Base-by-base conservation (phyloP, 2,329 filamentous ascomycete species). In the Cytospora piceicola region DNA sequence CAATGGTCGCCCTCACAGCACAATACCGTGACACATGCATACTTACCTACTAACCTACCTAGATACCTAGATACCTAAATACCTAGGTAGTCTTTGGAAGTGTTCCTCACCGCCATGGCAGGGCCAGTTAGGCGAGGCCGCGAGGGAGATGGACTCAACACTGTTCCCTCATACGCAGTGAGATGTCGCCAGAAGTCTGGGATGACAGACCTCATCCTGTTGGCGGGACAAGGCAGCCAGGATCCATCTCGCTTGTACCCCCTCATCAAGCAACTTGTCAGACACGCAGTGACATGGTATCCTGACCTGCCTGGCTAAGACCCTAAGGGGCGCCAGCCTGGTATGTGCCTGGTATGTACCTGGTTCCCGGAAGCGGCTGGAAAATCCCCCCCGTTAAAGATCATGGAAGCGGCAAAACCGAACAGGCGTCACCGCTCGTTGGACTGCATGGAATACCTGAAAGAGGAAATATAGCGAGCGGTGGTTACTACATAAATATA, bases 341-440 rank as follows among this genome's bases (percentile, higher is more conserved):
- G 22, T 61, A 51, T 54, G 29, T 36, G 22, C n/a, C 17, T 14
- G 39, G 22, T 61, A 51, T 54, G 29, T 36, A 58, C 39, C 29
- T 39, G 29, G 15, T n/a, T 32, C 20, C 42, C 51, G 52, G 52
- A 29, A 29, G 2, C 27, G 59, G 46, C 12, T 22, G 20, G 17
- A 24, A 36, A 61, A 17, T n/a, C 42, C 22, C 46, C 46, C 22
- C n/a, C 46, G 46, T 49, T 49, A 49, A 49, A 49, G 46, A 49
- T 49, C n/a, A 49, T 49, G 46, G 46, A 24, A 49, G n/a, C n/a
- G 53, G 39, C 53, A 32, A 36, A 51, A 17, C 29, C 39, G 53
- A 63, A 56, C 36, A 51, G 64, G 56, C 29, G 39, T 63, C 56
- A 51, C 61, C 61, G 65, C 65, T 64, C 42, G 51, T 61, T 63